A percentile compares a stretch with the other conserved stretches of the same genome.
phyloP scores from a whole-genome alignment of 169 alveolate species.

The Plasmodium berghei region DNA sequence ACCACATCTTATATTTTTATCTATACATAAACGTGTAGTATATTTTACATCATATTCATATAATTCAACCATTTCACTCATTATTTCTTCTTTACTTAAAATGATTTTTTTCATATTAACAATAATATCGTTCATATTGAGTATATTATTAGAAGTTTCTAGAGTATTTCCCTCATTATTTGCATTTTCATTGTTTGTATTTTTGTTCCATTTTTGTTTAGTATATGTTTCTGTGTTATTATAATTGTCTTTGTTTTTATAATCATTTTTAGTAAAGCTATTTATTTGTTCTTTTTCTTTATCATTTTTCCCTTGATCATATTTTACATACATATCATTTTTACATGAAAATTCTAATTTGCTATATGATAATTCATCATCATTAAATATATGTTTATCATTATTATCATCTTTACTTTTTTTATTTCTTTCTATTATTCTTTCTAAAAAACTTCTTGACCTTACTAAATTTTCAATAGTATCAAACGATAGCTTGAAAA shows the following conservation, averaged over 20 bases:
- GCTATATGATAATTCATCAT: constrained; percentile 47
- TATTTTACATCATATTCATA: constrained; percentile 97
- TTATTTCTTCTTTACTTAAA: constrained; percentile 81
- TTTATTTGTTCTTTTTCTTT: neutral
- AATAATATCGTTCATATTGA: constrained; percentile 56
- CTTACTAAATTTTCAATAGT: constrained; percentile 88
- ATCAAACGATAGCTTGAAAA: constrained; percentile 89
- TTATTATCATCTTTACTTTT: constrained; percentile 28
- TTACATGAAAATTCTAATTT: constrained; percentile 52
- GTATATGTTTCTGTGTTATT: neutral
- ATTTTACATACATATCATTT: constrained; percentile 42
- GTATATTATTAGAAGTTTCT: constrained; percentile 12
- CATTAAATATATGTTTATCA: constrained; percentile 63
- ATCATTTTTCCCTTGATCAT: constrained; percentile 30
- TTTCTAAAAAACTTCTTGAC: constrained; percentile 85
- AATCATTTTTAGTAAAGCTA: neutral
- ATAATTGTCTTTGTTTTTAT: neutral
- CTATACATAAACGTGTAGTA: constrained; percentile 95
- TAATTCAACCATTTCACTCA: constrained; percentile 91
- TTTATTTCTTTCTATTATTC: constrained; percentile 81
- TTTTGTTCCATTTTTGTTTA: neutral
- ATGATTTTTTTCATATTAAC: constrained; percentile 77
- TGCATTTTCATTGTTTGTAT: constrained; percentile 5
- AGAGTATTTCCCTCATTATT: neutral
- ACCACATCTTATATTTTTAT: constrained; percentile 95